These are phyloP conservation scores for Polygonum maritimum DNA, from an alignment of 148 eudicot species.

Conservation along the genomic window DNA sequence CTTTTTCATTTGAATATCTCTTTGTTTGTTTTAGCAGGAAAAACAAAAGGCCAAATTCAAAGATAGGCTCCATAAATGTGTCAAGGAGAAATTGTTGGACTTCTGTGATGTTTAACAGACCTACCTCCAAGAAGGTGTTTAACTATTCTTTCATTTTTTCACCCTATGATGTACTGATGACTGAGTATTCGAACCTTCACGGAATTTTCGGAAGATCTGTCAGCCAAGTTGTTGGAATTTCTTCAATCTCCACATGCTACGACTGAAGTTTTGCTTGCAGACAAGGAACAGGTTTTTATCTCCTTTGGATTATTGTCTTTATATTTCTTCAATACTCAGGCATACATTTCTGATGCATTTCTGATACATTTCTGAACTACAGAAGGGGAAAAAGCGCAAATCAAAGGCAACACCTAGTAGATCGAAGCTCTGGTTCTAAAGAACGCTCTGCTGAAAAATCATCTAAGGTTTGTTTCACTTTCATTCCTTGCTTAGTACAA, in stretches of 20 bases:
- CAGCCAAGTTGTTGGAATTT: slow-evolving; percentile 65
- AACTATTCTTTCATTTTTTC: background rate
- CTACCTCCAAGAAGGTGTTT: slow-evolving; percentile 47
- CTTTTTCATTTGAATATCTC: background rate
- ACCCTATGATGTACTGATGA: background rate
- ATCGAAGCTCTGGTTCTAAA: slow-evolving; percentile 33
- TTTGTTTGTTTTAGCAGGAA: slow-evolving; percentile 34
- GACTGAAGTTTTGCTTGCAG: slow-evolving; percentile 85
- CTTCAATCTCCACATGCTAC: slow-evolving; percentile 91
- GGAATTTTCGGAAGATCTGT: slow-evolving; percentile 65
- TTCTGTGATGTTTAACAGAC: slow-evolving; percentile 66
- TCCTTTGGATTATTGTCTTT: background rate
- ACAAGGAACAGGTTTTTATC: slow-evolving; percentile 49
- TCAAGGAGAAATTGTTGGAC: slow-evolving; percentile 70
- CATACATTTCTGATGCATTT: background rate
- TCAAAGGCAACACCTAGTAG: slow-evolving; percentile 36
- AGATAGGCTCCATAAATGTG: slow-evolving; percentile 80
- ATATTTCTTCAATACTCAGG: background rate
- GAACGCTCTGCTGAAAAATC: slow-evolving; percentile 36
- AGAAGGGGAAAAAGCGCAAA: slow-evolving; percentile 67
- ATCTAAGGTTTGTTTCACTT: slow-evolving; percentile 64
- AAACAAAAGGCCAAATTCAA: slow-evolving; percentile 67
- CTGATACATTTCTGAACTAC: slow-evolving; percentile 3
- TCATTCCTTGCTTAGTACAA: background rate
- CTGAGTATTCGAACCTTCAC: background rate